These are phyloP conservation scores for Cudoniella acicularis DNA, from an alignment of 495 filamentous ascomycete genomes.

Conservation along the genomic window DNA sequence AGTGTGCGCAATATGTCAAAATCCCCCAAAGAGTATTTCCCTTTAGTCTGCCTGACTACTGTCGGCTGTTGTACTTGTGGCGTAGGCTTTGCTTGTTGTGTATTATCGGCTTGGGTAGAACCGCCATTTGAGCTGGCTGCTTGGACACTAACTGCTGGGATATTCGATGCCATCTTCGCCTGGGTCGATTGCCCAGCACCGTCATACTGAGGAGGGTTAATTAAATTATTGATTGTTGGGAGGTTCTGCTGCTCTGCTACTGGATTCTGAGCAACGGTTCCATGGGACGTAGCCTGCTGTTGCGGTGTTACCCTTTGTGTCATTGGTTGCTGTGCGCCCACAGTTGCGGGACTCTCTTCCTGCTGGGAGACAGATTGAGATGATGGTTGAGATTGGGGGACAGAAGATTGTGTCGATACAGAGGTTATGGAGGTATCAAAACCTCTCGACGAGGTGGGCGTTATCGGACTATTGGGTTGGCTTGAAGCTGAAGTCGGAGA, in stretches of 20 bases:
- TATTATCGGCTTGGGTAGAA: conserved; percentile 3
- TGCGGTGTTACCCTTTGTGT: conserved; percentile 36
- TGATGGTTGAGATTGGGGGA: conserved; percentile 21
- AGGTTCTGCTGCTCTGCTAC: conserved; percentile 50
- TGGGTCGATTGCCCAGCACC: conserved; percentile 19
- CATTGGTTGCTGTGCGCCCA: conserved; percentile 25
- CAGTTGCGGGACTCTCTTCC: conserved; percentile 31
- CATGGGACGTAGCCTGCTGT: conserved; percentile 17
- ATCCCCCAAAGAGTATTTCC: conserved; percentile 92
- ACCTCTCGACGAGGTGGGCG: conserved; percentile 42
- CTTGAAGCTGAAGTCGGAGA: conserved; percentile 53
- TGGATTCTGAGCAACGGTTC: conserved; percentile 8
- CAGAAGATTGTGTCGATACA: conserved; percentile 24
- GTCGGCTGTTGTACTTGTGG: conserved; percentile 28
- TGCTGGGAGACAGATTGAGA: conserved; percentile 28
- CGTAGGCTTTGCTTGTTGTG: conserved; percentile 17
- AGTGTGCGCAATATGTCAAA: conserved; percentile 86
- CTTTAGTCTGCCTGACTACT: conserved; percentile 74
- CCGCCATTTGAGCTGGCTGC: neutral
- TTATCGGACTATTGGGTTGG: conserved; percentile 59
- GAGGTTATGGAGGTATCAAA: conserved; percentile 28
- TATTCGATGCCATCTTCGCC: conserved; percentile 6
- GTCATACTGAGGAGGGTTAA: conserved; percentile 49
- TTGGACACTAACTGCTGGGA: neutral
- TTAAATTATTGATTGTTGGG: conserved; percentile 67